These are phyloP conservation scores for Heterobasidion parviporum DNA, from an alignment of 1,284 basidiomycete genomes.

Conservation along the genomic window DNA sequence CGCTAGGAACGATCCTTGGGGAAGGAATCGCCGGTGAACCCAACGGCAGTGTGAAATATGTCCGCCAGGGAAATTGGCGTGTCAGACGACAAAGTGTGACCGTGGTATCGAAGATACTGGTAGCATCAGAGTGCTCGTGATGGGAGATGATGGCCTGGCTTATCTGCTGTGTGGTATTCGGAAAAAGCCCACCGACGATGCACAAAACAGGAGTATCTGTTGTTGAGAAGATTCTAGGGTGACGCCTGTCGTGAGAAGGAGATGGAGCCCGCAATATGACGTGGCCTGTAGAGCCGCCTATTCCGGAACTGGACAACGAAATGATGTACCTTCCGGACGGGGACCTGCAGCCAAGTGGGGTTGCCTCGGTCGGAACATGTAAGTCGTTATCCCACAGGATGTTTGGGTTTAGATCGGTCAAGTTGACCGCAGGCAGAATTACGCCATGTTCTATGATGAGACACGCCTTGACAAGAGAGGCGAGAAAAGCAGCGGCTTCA, in stretches of 20 bases:
- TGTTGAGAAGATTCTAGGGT: neutral
- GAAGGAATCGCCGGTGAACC: too few relatives aligned
- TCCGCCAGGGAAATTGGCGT: slow-evolving; percentile 27
- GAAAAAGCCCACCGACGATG: slow-evolving; percentile 26
- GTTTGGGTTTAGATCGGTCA: slow-evolving; percentile 24
- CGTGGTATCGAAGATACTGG: slow-evolving; percentile 9
- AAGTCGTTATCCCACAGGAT: slow-evolving; percentile 28
- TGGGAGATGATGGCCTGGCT: too few relatives aligned
- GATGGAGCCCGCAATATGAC: slow-evolving; percentile 28
- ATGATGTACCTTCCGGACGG: slow-evolving; percentile 19
- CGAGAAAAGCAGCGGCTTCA: slow-evolving; percentile 33
- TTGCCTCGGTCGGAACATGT: slow-evolving; percentile 15
- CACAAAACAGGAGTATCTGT: slow-evolving; percentile 18
- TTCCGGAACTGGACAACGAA: slow-evolving; percentile 33
- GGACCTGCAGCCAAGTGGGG: slow-evolving; percentile 12
- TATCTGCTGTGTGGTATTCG: too few relatives aligned
- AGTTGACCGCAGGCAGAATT: slow-evolving; percentile 33
- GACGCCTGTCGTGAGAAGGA: neutral
- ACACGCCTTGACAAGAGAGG: slow-evolving; percentile 31
- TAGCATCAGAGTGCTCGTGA: slow-evolving; percentile 2
- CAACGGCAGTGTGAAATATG: slow-evolving; percentile 7
- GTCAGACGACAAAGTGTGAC: slow-evolving; percentile 18
- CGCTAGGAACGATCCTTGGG: slow-evolving; percentile 18
- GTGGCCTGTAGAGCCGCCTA: slow-evolving; percentile 35
- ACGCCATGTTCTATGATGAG: slow-evolving; percentile 25